These are phyloP conservation scores for Hemisphaericaspora subhashii DNA, from an alignment of 1,139 yeast genomes.

Conservation along the genomic window DNA sequence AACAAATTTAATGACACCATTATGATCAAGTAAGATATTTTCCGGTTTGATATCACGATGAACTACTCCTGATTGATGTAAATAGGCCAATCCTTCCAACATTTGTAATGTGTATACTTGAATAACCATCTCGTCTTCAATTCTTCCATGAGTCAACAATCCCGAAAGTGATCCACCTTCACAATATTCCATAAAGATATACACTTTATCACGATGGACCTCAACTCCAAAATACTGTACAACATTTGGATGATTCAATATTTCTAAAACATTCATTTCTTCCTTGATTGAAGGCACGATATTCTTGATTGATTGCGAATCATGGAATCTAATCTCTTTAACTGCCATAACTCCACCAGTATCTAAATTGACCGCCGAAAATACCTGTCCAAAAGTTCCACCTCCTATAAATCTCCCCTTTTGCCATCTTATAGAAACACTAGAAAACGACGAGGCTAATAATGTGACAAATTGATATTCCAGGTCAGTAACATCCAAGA, in stretches of 20 bases:
- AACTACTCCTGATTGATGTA: conserved; percentile 94
- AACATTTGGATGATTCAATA: conserved; percentile 92
- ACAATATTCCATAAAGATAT: conserved; percentile 96
- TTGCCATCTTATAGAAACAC: conserved; percentile 95
- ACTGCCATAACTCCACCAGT: conserved; percentile 98
- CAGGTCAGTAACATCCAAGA: conserved; percentile 80
- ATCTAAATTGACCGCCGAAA: conserved; percentile 87
- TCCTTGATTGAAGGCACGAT: conserved; percentile 89
- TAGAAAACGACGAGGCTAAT: conserved; percentile 85
- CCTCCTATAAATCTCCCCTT: conserved; percentile 93
- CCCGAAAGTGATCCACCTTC: conserved; percentile 93
- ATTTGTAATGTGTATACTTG: conserved; percentile 90
- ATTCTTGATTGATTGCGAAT: conserved; percentile 79
- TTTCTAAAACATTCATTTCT: conserved; percentile 95
- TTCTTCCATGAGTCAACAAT: conserved; percentile 78
- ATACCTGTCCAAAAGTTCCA: conserved; percentile 94
- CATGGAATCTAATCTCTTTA: conserved; percentile 90
- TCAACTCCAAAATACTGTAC: conserved; percentile 97
- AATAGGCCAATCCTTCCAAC: conserved; percentile 92
- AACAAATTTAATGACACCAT: conserved; percentile 91
- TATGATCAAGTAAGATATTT: conserved; percentile 84
- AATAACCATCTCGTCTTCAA: conserved; percentile 91
- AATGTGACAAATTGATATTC: conserved; percentile 86
- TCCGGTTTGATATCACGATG: conserved; percentile 98
- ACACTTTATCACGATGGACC: conserved; percentile 93